Evolutionary conservation across 306 rosid genomes (phyloP), one percentile per base, ranked within the genome.

Genomic region (Glycine soja): DNA sequence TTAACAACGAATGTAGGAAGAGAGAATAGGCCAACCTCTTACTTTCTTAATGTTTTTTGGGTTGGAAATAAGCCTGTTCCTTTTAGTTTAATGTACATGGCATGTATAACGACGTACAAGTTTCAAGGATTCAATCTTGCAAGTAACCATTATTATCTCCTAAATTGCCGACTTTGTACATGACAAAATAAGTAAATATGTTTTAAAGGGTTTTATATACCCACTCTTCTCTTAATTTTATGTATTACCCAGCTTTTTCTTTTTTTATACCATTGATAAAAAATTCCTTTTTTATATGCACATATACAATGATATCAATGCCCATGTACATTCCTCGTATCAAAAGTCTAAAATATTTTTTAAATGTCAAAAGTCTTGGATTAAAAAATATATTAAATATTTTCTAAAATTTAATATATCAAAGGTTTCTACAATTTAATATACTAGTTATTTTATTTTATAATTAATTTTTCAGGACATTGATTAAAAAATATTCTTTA

Each of bases 131-230:
- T 58, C 77, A 58, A 58, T 10, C 65, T 64, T 69, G 72, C 77
- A 82, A 69, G 85, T 19, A 82, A 68, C 73, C 76, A 43, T 43
- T 56, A 48, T 48, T 19, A 19, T 70, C 10, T 69, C 15, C 45
- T 43, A 16, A 68, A 45, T 36, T 68, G 54, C 54, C 36, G 53
- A 42, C 32, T 24, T 24, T 24, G 30, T 15, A 42, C 52, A 10
- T 8, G 30, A 67, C 9, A 3, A 42, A 66, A 38, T 40, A 40
- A 9, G 4, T 4, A 42, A 66, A 42, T 42, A 40, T 6, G 24
- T n/a, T 40, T 63, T 14, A 7, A 6, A 12, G 16, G 45, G 5
- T 13, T 62, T 11, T 63, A 7, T 61, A 61, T 8, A 3, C 64
- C 8, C 61, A 7, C 19, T 54, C 4, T 54, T 53, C 19, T 53